Percentiles rank a stretch among this genome's conserved stretches.
These are phyloP conservation scores for Ilyonectria robusta DNA, from an alignment of 2,329 filamentous ascomycete species.

Conservation along the genomic window DNA sequence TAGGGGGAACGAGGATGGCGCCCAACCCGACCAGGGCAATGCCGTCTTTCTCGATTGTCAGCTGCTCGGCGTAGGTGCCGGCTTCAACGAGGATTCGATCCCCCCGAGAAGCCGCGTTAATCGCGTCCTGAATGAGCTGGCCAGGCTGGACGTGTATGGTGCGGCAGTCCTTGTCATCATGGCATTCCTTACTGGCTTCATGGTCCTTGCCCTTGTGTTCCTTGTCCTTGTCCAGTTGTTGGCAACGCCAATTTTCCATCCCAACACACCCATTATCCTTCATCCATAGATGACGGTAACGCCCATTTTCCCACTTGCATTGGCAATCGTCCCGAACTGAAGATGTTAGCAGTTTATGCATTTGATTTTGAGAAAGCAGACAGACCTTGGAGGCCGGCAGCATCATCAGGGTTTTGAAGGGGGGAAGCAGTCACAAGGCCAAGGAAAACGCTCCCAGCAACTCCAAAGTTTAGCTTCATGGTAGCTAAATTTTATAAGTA, in stretches of 20 bases:
- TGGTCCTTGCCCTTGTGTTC: background rate
- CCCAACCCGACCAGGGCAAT: constrained; percentile 50
- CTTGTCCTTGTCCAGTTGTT: constrained; percentile 16
- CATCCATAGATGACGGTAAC: constrained; percentile 24
- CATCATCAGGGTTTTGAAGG: constrained; percentile 17
- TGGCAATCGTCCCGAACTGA: constrained; percentile 21
- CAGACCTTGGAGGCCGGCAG: constrained; percentile 25
- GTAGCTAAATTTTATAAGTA: background rate
- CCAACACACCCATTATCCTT: too few relatives aligned
- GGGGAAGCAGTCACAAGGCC: constrained; percentile 32
- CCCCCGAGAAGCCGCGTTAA: constrained; percentile 45
- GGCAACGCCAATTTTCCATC: too few relatives aligned
- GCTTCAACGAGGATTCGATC: constrained; percentile 51
- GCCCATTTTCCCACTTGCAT: constrained; percentile 31
- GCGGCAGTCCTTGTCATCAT: constrained; percentile 17
- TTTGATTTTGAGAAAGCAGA: fast-evolving
- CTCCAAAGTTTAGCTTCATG: constrained; percentile 30
- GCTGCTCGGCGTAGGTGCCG: constrained; percentile 52
- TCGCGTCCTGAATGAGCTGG: constrained; percentile 49
- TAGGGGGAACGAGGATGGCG: constrained; percentile 46
- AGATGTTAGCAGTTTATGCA: background rate
- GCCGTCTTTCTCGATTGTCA: constrained; percentile 51
- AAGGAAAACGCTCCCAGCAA: background rate
- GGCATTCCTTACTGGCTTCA: background rate
- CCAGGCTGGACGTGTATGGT: constrained; percentile 33